phyloP scores from a whole-genome alignment of 768 basidiomycete species.

The Suillus spraguei region DNA sequence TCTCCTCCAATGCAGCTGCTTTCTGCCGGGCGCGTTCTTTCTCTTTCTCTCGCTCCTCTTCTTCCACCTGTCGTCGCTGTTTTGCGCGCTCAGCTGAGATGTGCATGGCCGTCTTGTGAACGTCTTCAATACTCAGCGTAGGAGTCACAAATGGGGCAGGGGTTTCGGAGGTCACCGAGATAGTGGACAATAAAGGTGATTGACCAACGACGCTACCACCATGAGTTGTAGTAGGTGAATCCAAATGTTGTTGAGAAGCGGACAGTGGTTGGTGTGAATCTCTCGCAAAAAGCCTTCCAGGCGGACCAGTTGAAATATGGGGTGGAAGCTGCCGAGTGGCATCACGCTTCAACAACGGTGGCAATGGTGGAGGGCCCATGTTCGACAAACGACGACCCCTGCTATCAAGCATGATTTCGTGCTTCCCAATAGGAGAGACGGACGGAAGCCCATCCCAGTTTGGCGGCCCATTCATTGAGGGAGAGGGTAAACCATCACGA shows the following conservation, averaged over 20 bases:
- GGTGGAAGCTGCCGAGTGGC: constrained; percentile 57
- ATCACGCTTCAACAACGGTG: constrained; percentile 41
- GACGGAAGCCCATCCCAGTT: constrained; percentile 16
- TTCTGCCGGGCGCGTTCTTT: constrained; percentile 81
- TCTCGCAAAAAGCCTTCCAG: constrained; percentile 44
- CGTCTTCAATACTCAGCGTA: constrained; percentile 58
- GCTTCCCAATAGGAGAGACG: constrained; percentile 35
- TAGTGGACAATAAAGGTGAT: constrained; percentile 47
- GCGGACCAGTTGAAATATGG: constrained; percentile 44
- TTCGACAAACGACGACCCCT: constrained; percentile 42
- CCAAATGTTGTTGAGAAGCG: constrained; percentile 22
- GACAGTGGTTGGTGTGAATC: constrained; percentile 42
- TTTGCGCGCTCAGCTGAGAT: constrained; percentile 82
- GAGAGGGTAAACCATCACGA: constrained; percentile 38
- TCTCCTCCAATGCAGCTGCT: constrained; percentile 74
- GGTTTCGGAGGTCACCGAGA: constrained; percentile 42
- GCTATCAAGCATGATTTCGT: constrained; percentile 23
- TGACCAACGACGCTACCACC: constrained; percentile 34
- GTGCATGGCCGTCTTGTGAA: constrained; percentile 81
- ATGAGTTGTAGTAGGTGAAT: constrained; percentile 22
- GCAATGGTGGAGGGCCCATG: constrained; percentile 58
- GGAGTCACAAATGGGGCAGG: constrained; percentile 26
- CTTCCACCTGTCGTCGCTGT: constrained; percentile 78
- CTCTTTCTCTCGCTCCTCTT: constrained; percentile 78
- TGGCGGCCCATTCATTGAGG: constrained; percentile 29